These are phyloP conservation scores for Aspergillus viridinutans DNA, from an alignment of 2,329 filamentous ascomycete species.

Conservation along the genomic window DNA sequence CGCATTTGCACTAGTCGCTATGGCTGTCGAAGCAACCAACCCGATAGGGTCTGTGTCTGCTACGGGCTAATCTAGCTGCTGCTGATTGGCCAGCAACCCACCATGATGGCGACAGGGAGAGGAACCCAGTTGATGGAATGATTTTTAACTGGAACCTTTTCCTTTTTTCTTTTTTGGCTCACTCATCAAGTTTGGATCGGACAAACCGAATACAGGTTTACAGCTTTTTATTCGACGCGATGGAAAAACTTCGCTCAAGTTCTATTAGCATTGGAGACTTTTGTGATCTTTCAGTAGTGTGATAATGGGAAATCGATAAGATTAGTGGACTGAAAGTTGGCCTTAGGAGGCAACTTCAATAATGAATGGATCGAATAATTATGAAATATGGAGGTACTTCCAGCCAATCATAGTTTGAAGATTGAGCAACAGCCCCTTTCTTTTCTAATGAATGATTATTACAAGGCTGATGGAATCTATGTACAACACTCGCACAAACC, in stretches of 20 bases:
- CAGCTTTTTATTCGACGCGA: background rate
- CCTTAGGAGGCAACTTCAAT: background rate
- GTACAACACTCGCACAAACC: background rate
- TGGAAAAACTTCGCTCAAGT: background rate
- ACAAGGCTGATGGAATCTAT: background rate
- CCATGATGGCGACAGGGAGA: background rate
- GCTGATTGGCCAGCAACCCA: constrained; percentile 8
- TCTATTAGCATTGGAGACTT: background rate
- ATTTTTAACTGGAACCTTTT: background rate
- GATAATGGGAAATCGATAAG: background rate
- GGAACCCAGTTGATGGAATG: background rate
- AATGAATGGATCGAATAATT: background rate
- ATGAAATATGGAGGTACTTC: background rate
- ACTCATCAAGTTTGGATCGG: constrained; percentile 1
- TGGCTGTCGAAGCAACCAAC: constrained; percentile 16
- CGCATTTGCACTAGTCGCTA: constrained; percentile 13
- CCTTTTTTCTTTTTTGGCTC: background rate
- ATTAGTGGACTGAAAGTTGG: background rate
- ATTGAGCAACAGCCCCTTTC: background rate
- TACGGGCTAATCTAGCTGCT: constrained; percentile 2
- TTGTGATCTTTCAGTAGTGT: background rate
- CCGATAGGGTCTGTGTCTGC: constrained; percentile 17
- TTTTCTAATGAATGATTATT: background rate
- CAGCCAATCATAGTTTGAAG: background rate
- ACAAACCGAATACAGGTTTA: constrained; percentile 1